phyloP scores from a whole-genome alignment of 2,329 filamentous ascomycete species.

The Exophiala mesophila region DNA sequence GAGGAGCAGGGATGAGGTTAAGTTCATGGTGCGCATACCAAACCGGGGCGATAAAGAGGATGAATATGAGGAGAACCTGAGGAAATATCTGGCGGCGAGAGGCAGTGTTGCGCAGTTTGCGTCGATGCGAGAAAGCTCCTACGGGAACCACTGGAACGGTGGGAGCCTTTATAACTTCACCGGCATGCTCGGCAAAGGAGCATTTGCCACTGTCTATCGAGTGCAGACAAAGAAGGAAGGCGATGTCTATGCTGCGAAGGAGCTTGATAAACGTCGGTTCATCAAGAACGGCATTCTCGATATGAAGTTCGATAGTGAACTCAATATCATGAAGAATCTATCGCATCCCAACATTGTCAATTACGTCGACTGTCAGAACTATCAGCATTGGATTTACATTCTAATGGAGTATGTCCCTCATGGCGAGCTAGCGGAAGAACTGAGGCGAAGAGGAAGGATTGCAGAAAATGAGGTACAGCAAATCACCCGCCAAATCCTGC shows the following conservation, averaged over 20 bases:
- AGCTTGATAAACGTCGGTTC: constrained; percentile 87
- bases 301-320: constrained; percentile 91
- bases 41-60: constrained; percentile 64
- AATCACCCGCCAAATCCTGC: constrained; percentile 65
- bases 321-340: constrained; percentile 87
- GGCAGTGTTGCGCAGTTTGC: constrained; percentile 28
- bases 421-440: constrained; percentile 75
- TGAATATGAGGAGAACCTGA: constrained; percentile 64
- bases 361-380: constrained; percentile 84
- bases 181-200: constrained; percentile 79
- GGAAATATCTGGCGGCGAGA: constrained; percentile 55
- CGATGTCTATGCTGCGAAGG: constrained; percentile 81
- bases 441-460: constrained; percentile 59
- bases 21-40: constrained; percentile 82
- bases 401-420: constrained; percentile 90
- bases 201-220: constrained; percentile 91
- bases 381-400: constrained; percentile 77
- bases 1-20: constrained; percentile 57
- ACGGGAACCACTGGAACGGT: constrained; percentile 74
- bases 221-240: constrained; percentile 82
- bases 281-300: constrained; percentile 89
- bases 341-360: constrained; percentile 85
- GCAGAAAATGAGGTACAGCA: constrained; percentile 63
- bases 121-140: constrained; percentile 35
- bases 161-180: constrained; percentile 79